Evolutionary conservation across 2,329 filamentous ascomycete species (phyloP).

Genomic region (Rhinocladiella similis): DNA sequence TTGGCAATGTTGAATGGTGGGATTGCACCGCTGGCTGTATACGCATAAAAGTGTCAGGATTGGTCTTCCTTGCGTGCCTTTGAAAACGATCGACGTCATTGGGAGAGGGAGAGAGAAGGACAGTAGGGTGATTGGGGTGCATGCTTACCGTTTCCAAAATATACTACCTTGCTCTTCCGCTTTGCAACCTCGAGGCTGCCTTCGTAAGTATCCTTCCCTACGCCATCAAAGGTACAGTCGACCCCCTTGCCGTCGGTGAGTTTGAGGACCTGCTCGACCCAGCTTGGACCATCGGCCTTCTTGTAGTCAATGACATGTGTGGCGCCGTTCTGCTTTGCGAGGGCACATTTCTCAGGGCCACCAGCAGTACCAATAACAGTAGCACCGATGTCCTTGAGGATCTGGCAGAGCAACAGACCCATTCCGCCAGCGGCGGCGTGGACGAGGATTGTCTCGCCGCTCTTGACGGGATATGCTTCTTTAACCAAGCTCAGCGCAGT

Average conservation of each 20-base stretch:
- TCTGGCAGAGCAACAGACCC: constrained; percentile 68
- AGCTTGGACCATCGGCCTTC: constrained; percentile 72
- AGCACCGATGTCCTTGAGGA: constrained; percentile 71
- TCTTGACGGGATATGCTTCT: constrained; percentile 69
- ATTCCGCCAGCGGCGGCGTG: constrained; percentile 86
- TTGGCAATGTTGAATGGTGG: constrained; percentile 63
- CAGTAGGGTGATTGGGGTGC: too few relatives aligned
- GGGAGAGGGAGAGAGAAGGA: not conserved
- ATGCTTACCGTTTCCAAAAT: constrained; percentile 66
- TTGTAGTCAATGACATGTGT: constrained; percentile 76
- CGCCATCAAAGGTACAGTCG: constrained; percentile 72
- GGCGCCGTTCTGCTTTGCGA: constrained; percentile 71
- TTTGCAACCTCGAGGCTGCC: constrained; percentile 71
- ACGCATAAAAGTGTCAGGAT: not conserved
- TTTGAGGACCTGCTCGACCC: constrained; percentile 80
- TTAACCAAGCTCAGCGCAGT: constrained; percentile 78
- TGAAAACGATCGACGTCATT: too few relatives aligned
- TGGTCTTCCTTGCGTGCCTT: too few relatives aligned
- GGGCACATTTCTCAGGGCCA: constrained; percentile 67
- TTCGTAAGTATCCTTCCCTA: constrained; percentile 84
- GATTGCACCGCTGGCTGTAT: constrained; percentile 59
- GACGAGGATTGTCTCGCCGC: constrained; percentile 78
- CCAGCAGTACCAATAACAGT: constrained; percentile 78
- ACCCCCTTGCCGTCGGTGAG: constrained; percentile 73
- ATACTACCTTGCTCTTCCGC: constrained; percentile 73